phyloP scores from a whole-genome alignment of 306 rosid species.

The Vigna hirtella region DNA sequence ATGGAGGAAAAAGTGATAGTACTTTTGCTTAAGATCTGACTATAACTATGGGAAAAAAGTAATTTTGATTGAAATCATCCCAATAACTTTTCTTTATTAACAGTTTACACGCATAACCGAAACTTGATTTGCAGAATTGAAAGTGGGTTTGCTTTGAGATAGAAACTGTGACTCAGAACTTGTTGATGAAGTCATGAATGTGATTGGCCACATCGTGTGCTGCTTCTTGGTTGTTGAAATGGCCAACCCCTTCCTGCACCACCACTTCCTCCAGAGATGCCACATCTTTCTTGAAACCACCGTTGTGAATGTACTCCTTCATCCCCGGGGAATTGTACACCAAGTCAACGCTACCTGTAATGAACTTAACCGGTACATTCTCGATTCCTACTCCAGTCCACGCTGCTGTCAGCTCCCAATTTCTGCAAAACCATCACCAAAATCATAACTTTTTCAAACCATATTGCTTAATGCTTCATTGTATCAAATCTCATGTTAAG shows the following conservation, averaged over 20 bases:
- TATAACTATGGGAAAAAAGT: background rate
- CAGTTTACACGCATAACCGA: background rate
- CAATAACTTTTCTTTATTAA: background rate
- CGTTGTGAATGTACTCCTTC: slow-evolving; percentile 44
- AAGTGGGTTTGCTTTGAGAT: background rate
- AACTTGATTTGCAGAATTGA: background rate
- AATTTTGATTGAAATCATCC: background rate
- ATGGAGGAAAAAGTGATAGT: too few species aligned
- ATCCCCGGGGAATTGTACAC: slow-evolving; percentile 40
- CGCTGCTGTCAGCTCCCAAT: slow-evolving; percentile 55
- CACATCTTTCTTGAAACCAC: slow-evolving; percentile 51
- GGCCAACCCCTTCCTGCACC: slow-evolving; percentile 51
- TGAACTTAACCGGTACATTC: slow-evolving; percentile 46
- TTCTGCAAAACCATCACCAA: slow-evolving; percentile 32
- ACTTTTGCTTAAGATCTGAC: too few species aligned
- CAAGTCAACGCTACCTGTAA: slow-evolving; percentile 38
- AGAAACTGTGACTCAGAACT: background rate
- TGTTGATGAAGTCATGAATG: slow-evolving; percentile 40
- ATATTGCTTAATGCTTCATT: too few species aligned
- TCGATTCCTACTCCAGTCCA: slow-evolving; percentile 44
- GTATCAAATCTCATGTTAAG: too few species aligned
- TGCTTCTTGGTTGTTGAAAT: slow-evolving; percentile 57
- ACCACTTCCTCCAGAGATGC: slow-evolving; percentile 50
- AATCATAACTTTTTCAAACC: background rate
- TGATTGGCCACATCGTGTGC: slow-evolving; percentile 44